Conservation (phyloP, 2,329 filamentous ascomycete genomes). For the Orbilia oligospora region DNA sequence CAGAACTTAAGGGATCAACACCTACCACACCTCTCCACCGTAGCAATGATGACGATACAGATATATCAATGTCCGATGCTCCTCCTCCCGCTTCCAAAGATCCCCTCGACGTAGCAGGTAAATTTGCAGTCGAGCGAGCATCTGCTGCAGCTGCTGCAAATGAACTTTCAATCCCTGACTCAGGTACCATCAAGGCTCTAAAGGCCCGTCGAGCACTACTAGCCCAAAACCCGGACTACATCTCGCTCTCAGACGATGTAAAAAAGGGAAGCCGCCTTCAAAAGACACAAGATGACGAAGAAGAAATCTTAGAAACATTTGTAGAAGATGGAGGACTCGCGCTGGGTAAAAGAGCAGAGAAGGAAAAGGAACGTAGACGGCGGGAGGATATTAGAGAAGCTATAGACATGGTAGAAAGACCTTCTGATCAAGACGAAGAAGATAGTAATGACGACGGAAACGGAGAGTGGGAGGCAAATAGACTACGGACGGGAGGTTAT, state of each 20-base stretch:
- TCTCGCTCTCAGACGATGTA: slow-evolving; percentile 40
- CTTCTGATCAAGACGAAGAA: slow-evolving; percentile 39
- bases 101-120: slow-evolving; percentile 36
- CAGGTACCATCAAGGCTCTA: slow-evolving; percentile 50
- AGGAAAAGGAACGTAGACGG: slow-evolving; percentile 46
- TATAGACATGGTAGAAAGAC: slow-evolving; percentile 55
- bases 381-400: slow-evolving; percentile 50
- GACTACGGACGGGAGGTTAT: slow-evolving; percentile 55
- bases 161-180: slow-evolving; percentile 44
- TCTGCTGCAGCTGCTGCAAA: slow-evolving; percentile 10
- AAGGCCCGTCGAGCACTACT: slow-evolving; percentile 53
- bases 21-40: slow-evolving; percentile 54
- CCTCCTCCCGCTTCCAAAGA: slow-evolving; percentile 3
- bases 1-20: slow-evolving; percentile 51
- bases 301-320: slow-evolving; percentile 55
- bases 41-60: slow-evolving; percentile 20
- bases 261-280: slow-evolving; percentile 42
- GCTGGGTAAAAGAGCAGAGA: slow-evolving; percentile 40
- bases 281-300: slow-evolving; percentile 52
- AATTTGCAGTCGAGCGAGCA: slow-evolving; percentile 46
- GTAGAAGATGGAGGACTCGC: slow-evolving; percentile 57
- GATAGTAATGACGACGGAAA: slow-evolving; percentile 30
- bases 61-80: slow-evolving; percentile 49
- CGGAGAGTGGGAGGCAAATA: slow-evolving; percentile 50
- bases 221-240: slow-evolving; percentile 57